A percentile compares a stretch with the other conserved stretches of the same genome.
These are phyloP conservation scores for Sclerotinia subarctica DNA, from an alignment of 2,329 filamentous ascomycete genomes.

Conservation along the genomic window DNA sequence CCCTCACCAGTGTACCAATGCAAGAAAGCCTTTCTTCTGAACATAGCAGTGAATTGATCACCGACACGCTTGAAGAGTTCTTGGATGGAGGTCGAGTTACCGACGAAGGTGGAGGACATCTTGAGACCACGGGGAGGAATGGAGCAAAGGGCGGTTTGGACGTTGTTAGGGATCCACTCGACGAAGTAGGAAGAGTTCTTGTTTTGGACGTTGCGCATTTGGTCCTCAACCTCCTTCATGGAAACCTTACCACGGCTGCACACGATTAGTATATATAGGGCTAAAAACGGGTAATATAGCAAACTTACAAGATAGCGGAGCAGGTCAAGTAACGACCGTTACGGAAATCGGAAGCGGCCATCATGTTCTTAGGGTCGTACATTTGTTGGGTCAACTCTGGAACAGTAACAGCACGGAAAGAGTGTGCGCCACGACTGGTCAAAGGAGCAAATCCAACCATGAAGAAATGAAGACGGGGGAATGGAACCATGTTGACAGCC, in stretches of 20 bases:
- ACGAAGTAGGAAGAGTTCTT: slow-evolving; percentile 99
- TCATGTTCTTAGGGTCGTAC: slow-evolving; percentile 99
- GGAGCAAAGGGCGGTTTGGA: slow-evolving; percentile 98
- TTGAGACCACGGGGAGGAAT: slow-evolving; percentile 96
- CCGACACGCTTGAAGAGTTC: slow-evolving; percentile 99
- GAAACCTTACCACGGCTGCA: slow-evolving; percentile 92
- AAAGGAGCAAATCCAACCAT: slow-evolving; percentile 99
- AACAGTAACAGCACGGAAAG: slow-evolving; percentile 96
- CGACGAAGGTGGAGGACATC: slow-evolving; percentile 99
- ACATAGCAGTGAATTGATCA: slow-evolving; percentile 99
- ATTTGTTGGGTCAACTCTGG: slow-evolving; percentile 99
- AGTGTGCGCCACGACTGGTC: slow-evolving; percentile 86
- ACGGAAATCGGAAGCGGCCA: slow-evolving; percentile 99
- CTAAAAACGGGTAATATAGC: too few species aligned
- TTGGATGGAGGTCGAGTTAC: slow-evolving; percentile 99
- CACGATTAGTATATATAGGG: slow-evolving; percentile 36
- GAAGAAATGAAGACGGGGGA: slow-evolving; percentile 99
- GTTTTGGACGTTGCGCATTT: slow-evolving; percentile 99
- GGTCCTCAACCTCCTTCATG: slow-evolving; percentile 99
- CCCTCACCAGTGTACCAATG: slow-evolving; percentile 99
- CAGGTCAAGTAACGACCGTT: slow-evolving; percentile 99
- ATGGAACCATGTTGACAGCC: slow-evolving; percentile 99
- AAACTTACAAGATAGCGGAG: slow-evolving; percentile 83
- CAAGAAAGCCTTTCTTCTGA: slow-evolving; percentile 99
- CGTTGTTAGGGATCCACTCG: slow-evolving; percentile 99